Conservation (phyloP, 371 early-diverging fungal species). For the Mortierella sp. region DNA sequence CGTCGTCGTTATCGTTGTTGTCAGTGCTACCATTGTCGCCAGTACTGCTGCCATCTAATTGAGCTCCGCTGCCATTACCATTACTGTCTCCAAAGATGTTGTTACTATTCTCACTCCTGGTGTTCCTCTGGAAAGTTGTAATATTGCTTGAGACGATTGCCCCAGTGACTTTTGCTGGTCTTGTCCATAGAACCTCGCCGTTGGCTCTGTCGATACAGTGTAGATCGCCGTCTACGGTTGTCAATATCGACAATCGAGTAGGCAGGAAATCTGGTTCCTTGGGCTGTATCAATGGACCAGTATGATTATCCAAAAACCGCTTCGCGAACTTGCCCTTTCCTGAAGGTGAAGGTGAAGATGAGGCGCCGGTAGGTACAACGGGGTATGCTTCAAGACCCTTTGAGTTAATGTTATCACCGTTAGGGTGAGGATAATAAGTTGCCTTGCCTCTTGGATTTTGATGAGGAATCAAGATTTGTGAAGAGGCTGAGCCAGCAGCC, state of each 20-base stretch:
- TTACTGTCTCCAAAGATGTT: neutral
- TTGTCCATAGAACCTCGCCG: conserved; percentile 69
- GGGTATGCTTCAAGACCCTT: neutral
- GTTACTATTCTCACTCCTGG: neutral
- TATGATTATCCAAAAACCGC: conserved; percentile 7
- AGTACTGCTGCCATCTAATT: neutral
- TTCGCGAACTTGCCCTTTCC: neutral
- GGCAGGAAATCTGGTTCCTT: conserved; percentile 37
- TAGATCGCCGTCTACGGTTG: conserved; percentile 74
- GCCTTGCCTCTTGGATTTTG: neutral
- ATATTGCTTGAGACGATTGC: conserved; percentile 45
- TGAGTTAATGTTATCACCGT: neutral
- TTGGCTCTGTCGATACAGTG: conserved; percentile 66
- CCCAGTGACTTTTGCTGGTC: conserved; percentile 21
- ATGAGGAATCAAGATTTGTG: neutral
- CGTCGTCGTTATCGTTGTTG: neutral
- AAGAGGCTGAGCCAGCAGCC: conserved; percentile 4
- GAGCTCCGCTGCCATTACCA: neutral
- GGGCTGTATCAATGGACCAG: conserved; percentile 17
- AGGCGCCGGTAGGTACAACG: neutral
- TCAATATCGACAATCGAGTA: conserved; percentile 54
- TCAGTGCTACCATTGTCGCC: neutral
- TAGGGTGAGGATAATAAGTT: neutral
- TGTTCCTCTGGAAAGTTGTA: conserved; percentile 14
- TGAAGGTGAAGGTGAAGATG: neutral